Evolutionary conservation across 2,329 filamentous ascomycete genomes (phyloP).

Genomic region (Cordyceps javanica): DNA sequence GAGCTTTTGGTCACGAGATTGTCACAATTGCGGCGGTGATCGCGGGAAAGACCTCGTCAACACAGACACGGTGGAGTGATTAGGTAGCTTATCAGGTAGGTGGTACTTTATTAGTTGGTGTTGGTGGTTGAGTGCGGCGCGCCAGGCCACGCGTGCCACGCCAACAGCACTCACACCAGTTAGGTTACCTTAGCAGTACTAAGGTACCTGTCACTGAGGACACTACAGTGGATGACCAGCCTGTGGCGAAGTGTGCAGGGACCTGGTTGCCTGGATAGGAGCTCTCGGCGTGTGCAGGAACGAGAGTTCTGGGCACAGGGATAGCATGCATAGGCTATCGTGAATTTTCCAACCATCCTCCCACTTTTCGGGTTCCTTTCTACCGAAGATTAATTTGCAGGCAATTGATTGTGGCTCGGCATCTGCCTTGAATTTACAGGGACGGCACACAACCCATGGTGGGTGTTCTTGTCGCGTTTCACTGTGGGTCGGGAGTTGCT

Average conservation of each 20-base stretch:
- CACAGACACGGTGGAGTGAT: not conserved
- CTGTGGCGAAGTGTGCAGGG: too few species aligned
- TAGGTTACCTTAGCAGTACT: too few species aligned
- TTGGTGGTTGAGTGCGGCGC: too few species aligned
- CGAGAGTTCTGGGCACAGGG: not conserved
- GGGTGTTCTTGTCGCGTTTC: slow-evolving; percentile 7
- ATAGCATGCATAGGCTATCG: not conserved
- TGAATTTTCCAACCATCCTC: too few species aligned
- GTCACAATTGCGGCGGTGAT: not conserved
- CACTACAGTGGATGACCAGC: not conserved
- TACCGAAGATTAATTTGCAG: too few species aligned
- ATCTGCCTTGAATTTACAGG: too few species aligned
- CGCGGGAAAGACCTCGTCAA: not conserved
- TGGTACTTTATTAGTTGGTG: not conserved
- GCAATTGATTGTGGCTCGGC: not conserved
- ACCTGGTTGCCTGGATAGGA: not conserved
- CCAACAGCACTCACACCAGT: not conserved
- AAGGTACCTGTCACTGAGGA: too few species aligned
- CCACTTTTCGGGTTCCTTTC: too few species aligned
- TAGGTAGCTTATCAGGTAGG: not conserved
- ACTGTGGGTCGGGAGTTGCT: slow-evolving; percentile 1
- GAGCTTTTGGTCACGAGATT: not conserved
- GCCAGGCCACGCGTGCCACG: not conserved
- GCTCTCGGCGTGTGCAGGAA: not conserved
- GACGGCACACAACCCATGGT: too few species aligned